Evolutionary conservation across 2,329 filamentous ascomycete species (phyloP), one percentile per base, ranked within the genome.

Genomic region (Thielaviopsis punctulata): DNA sequence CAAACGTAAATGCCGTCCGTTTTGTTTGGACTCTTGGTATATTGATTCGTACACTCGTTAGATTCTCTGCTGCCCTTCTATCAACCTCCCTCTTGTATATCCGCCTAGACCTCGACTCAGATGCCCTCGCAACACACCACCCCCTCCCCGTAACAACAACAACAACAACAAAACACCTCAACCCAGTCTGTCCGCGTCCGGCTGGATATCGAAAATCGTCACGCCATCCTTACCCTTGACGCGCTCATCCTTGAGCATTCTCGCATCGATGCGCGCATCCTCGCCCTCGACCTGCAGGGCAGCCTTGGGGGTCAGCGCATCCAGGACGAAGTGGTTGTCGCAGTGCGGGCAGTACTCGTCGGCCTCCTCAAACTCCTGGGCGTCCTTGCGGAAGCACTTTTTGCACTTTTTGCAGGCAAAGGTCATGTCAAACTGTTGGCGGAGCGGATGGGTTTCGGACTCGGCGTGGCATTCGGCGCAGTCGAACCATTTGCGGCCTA

Each of bases 361-460:
- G 64, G 86, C 83, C 60, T 98, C 92, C 60, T 98, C 92, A 61
- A 95, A 95, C 65, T 95, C 86, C 58, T 79, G 71, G 45, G 84
- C 84, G 62, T 98, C 86, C 65, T 96, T 98, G 59, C 92, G 84
- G 73, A 98, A 98, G 68, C 83, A 89, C 69, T 98, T 98, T 60
- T 84, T 89, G 80, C 92, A 98, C 72, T 98, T 98, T 62, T 98
- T 98, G 77, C 92, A 98, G 50, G 86, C 87, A 63, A 98, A 96
- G 36, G 73, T 77, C 87, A 98, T 94, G 63, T 98, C 92, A 60
- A 82, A 75, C 58, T 73, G 75, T 68, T 94, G 84, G 51, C 77
- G 69, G 21, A 98, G 79, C 36, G 76, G 69, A 66, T 96, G 92
- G 56, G 72, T 68, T 66, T 93, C 84, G 56, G 79, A 73, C 65